Percentiles rank a stretch among this genome's conserved stretches.
These are phyloP conservation scores for Malassezia pachydermatis DNA, from an alignment of 1,284 basidiomycete species.

Conservation along the genomic window DNA sequence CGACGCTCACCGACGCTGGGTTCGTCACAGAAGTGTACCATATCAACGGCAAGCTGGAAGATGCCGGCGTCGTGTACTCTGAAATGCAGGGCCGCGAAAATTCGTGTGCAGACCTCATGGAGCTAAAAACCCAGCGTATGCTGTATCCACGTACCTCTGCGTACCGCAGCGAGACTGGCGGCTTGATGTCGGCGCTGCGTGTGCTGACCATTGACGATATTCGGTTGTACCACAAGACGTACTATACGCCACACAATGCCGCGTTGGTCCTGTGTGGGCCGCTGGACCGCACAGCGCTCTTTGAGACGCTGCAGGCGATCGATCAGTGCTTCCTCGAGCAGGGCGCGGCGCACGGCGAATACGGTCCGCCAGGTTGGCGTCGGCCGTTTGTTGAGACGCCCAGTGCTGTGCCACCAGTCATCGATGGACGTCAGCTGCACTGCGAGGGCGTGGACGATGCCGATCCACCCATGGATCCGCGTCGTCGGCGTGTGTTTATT, in stretches of 20 bases:
- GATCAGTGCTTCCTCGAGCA: constrained; percentile 35
- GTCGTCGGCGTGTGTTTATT: constrained; percentile 56
- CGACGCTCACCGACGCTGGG: constrained; percentile 80
- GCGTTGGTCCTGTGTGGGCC: constrained; percentile 72
- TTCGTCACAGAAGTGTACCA: constrained; percentile 76
- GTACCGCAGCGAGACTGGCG: constrained; percentile 92
- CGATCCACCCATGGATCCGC: constrained; percentile 27
- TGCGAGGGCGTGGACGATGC: constrained; percentile 32
- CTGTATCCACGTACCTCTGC: constrained; percentile 73
- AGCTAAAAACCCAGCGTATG: constrained; percentile 56
- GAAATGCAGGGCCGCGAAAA: constrained; percentile 95
- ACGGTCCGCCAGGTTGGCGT: constrained; percentile 70
- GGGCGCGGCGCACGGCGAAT: constrained; percentile 55
- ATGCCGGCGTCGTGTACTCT: constrained; percentile 79
- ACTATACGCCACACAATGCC: constrained; percentile 91
- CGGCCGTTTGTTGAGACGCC: constrained; percentile 85
- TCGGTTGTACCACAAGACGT: constrained; percentile 72
- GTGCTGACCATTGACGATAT: constrained; percentile 79
- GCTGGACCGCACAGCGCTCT: constrained; percentile 54
- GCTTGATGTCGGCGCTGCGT: constrained; percentile 81
- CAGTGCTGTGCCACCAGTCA: constrained; percentile 58
- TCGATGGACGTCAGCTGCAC: constrained; percentile 29
- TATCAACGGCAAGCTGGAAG: constrained; percentile 76
- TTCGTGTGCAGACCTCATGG: constrained; percentile 79
- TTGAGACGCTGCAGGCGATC: constrained; percentile 56